Evolutionary conservation across 305 asterid genomes (phyloP).

Genomic region (Andrographis paniculata): DNA sequence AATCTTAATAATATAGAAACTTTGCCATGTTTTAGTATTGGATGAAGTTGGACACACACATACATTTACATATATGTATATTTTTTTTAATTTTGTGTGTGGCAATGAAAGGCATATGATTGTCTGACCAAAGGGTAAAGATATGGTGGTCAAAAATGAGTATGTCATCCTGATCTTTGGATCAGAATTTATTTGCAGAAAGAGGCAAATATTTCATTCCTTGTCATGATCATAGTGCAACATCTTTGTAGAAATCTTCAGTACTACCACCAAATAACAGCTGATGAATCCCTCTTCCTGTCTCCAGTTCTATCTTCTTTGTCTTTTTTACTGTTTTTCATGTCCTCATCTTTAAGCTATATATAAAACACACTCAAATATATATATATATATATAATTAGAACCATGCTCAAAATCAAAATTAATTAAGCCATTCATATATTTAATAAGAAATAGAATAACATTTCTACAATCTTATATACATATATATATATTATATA

Average conservation of each 20-base stretch:
- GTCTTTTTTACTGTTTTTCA: background rate
- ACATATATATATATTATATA: too few relatives aligned
- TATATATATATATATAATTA: too few relatives aligned
- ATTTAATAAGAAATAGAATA: too few relatives aligned
- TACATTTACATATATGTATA: too few relatives aligned
- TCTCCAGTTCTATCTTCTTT: background rate
- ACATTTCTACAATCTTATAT: too few relatives aligned
- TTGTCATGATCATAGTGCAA: background rate
- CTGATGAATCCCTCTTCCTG: background rate
- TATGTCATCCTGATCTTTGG: background rate
- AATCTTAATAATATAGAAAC: too few relatives aligned
- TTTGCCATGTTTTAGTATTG: too few relatives aligned
- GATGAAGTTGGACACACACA: too few relatives aligned
- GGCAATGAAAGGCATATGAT: background rate
- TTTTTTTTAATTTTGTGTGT: background rate
- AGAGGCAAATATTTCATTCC: background rate
- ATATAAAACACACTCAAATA: too few relatives aligned
- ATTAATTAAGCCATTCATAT: too few relatives aligned
- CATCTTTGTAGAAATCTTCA: background rate
- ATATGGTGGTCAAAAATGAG: background rate
- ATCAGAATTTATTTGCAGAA: background rate
- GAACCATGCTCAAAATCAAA: too few relatives aligned
- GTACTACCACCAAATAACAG: background rate
- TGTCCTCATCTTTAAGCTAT: too few relatives aligned
- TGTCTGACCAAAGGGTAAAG: constrained; percentile 5